phyloP scores from a whole-genome alignment of 2,329 filamentous ascomycete genomes.

The Neurospora crassa region DNA sequence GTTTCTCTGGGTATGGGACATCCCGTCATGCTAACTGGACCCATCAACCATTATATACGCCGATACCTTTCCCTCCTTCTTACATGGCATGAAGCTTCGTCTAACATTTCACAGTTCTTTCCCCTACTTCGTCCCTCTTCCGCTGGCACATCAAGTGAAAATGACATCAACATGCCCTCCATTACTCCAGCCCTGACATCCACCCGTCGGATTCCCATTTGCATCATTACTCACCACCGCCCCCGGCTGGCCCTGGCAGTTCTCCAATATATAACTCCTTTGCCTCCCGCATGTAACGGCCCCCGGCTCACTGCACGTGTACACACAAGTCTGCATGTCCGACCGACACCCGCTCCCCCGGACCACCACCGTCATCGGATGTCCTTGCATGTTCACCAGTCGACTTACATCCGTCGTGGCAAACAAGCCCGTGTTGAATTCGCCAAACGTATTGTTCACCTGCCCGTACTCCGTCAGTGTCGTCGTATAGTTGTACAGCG shows the following conservation, averaged over 20 bases:
- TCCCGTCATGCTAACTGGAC: not conserved
- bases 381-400: slow-evolving; percentile 34
- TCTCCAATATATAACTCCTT: slow-evolving; percentile 28
- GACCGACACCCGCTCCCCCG: slow-evolving; percentile 28
- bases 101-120: not conserved
- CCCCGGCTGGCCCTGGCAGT: slow-evolving; percentile 23
- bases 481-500: slow-evolving; percentile 22
- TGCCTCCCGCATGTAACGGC: slow-evolving; percentile 23
- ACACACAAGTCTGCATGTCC: slow-evolving; percentile 32
- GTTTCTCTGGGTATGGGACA: not conserved
- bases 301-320: slow-evolving; percentile 27
- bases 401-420: slow-evolving; percentile 34
- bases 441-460: slow-evolving; percentile 33
- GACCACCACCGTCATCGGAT: slow-evolving; percentile 24
- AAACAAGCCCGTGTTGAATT: slow-evolving; percentile 28
- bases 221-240: slow-evolving; percentile 15
- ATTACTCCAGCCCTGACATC: slow-evolving; percentile 21
- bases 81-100: not conserved
- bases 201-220: slow-evolving; percentile 20
- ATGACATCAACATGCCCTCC: slow-evolving; percentile 17
- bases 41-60: not conserved
- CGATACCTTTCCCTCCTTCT: not conserved
- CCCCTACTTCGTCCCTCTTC: not conserved
- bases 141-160: not conserved
- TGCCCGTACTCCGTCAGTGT: slow-evolving; percentile 27